Evolutionary conservation across 345 rosid species (phyloP), one percentile per base, ranked within the genome.

Genomic region (Rhizophora mangle): DNA sequence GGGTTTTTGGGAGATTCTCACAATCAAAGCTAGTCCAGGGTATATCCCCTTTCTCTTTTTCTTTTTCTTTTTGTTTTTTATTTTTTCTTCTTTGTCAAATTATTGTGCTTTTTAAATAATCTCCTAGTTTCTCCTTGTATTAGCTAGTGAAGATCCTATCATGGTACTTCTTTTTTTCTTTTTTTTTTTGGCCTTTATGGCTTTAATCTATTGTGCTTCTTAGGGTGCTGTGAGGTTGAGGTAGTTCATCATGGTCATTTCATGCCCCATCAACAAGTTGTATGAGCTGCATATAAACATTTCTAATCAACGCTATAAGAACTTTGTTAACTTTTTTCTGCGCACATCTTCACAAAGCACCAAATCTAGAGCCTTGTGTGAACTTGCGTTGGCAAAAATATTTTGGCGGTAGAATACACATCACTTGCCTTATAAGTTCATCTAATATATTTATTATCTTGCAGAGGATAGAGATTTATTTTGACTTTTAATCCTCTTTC

Each of bases 1-100:
- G 78, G 79, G 71, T 60, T 75, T 66, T 37, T 59, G 56, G n/a
- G 61, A 3, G 31, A 29, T 15, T 43, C 36, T 15, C 59, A 51
- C 37, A 54, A 59, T 53, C 61, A 36, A 11, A 0, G 56, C 26
- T 13, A 63, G 58, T 57, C 47, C 67, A 66, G 16, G 76, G 76
- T 73, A 15, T 1, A 32, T 6, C 21, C 32, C 2, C 55, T 43
- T 30, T 59, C 16, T 1, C 26, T 15, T 19, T n/a, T 19, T 32
- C 8, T n/a, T 4, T 29, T 19, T 56, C 43, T 26, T 26, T 16
- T 1, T 31, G 8, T 1, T 18, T 9, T 8, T 1, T 7, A 6
- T 21, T 5, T 49, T 7, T 30, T 59, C 1, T 20, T 3, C 51
- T 6, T 6, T 4, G 31, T 3, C 11, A 11, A 43, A 37, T 34